phyloP scores from a whole-genome alignment of 192 early-diverging fungal genomes.

The Phlyctochytrium bullatum region DNA sequence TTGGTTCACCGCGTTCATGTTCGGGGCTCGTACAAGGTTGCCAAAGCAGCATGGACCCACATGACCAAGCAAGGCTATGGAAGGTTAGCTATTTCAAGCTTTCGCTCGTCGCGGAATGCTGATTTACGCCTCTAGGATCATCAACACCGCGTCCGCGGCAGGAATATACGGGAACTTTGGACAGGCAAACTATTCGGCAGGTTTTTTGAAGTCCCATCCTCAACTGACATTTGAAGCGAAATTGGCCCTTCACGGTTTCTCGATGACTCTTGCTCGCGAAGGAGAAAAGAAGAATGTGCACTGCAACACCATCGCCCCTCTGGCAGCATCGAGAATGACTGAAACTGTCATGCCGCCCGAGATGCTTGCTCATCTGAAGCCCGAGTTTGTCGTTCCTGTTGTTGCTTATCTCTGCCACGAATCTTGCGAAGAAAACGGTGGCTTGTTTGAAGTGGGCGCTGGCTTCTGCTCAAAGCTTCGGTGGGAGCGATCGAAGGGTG shows the following conservation, averaged over 20 bases:
- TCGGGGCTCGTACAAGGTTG: conserved; percentile 90
- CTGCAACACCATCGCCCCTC: conserved; percentile 92
- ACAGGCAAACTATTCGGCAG: conserved; percentile 80
- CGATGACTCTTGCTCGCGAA: conserved; percentile 88
- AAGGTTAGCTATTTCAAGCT: conserved; percentile 51
- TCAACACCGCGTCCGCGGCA: conserved; percentile 94
- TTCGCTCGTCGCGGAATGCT: neutral
- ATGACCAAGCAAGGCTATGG: conserved; percentile 97
- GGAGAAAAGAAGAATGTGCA: conserved; percentile 93
- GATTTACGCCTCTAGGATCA: conserved; percentile 63
- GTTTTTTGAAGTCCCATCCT: conserved; percentile 27
- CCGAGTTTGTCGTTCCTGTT: conserved; percentile 93
- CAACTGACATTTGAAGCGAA: conserved; percentile 63
- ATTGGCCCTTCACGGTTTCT: conserved; percentile 88
- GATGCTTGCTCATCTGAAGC: conserved; percentile 92
- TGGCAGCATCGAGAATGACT: conserved; percentile 95
- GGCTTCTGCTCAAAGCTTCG: conserved; percentile 92
- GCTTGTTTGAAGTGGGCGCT: conserved; percentile 94
- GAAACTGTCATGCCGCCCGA: conserved; percentile 92
- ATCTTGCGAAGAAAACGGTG: conserved; percentile 70
- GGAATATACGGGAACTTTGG: conserved; percentile 99
- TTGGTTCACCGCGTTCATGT: conserved; percentile 90
- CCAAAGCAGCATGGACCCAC: conserved; percentile 95
- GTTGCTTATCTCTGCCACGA: conserved; percentile 90
- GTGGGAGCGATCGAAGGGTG: conserved; percentile 86